Base-by-base conservation (phyloP, 2,329 filamentous ascomycete genomes). In the Fusarium ramigenum region DNA sequence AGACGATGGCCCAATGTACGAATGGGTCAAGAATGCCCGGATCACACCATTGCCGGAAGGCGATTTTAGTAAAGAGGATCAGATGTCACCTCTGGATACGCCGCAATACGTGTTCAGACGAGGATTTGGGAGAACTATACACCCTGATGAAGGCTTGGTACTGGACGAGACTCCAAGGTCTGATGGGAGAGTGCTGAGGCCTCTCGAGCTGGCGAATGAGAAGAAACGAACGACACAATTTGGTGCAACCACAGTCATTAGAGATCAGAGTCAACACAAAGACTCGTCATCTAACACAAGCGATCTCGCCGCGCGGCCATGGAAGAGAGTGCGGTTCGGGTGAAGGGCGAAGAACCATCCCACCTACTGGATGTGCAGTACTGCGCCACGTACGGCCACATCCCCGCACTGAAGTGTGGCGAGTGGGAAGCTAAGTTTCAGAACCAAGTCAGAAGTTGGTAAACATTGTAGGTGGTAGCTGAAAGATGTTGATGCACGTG, bases 11-110 rank as follows among this genome's bases (percentile, higher is more conserved):
- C 83, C 84, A 1, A 87, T 91, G 56, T 89, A 88, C 74, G 84
- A 89, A 66, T 91, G 89, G 89, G 89, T 91, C 44, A 81, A 85
- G 64, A 86, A 89, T 60, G 84, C 85, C 4, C 82, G 79, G 54
- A 87, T 91, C 53, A 76, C 84, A 30, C 75, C 79, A 15, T 67
- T 83, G 23, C 76, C 77, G 5, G 63, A 76, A 12, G 76, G 70
- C 11, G 73, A 78, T 23, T 62, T 44, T 7, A 78, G 83, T 14
- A 82, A 83, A 9, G 76, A 83, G 19, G 82, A 82, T 10, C 87
- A 91, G 77, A 89, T 89, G 81, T 82, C 85, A 4, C 76, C 80
- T 34, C 78, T 91, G 21, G 69, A 77, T 43, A 77, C 75, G 9
- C 85, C 87, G 7, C 87, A 87, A 73, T 82, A 80, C 21, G 78